phyloP scores from a whole-genome alignment of 129 eudicot species.

The Escallonia rubra region DNA sequence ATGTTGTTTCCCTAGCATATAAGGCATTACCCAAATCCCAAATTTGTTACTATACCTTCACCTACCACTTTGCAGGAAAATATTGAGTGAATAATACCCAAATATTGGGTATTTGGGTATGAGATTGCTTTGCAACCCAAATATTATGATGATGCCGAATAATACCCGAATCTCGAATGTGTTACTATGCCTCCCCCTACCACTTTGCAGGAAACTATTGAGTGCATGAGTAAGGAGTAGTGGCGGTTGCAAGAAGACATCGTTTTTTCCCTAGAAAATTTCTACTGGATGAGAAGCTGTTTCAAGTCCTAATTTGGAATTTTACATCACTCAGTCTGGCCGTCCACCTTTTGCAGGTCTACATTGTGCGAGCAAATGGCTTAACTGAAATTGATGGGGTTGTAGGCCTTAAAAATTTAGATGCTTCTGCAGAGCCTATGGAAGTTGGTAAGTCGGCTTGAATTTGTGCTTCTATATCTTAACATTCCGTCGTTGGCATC shows the following conservation, averaged over 20 bases:
- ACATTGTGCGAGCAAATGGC: conserved; percentile 42
- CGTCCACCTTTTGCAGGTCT: conserved; percentile 31
- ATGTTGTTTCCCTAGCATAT: too few species aligned
- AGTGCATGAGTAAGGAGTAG: neutral
- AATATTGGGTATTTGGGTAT: too few species aligned
- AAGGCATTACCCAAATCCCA: neutral
- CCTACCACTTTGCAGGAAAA: too few species aligned
- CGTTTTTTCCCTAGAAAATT: neutral
- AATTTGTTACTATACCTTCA: neutral
- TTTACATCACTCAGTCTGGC: neutral
- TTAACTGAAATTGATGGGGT: conserved; percentile 59
- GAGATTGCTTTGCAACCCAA: too few species aligned
- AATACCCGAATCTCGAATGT: too few species aligned
- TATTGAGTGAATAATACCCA: too few species aligned
- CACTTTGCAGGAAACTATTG: too few species aligned
- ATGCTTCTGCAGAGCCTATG: conserved; percentile 22
- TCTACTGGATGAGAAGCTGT: neutral
- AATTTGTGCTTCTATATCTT: neutral
- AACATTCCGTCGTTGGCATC: neutral
- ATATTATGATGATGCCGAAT: too few species aligned
- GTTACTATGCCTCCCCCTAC: too few species aligned
- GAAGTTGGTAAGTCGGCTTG: conserved; percentile 27
- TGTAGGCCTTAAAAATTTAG: conserved; percentile 45
- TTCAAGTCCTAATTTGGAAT: neutral
- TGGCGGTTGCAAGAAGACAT: neutral